Evolutionary conservation across 2,329 filamentous ascomycete genomes (phyloP), one percentile per base, ranked within the genome.

Genomic region (Exophiala calicioides): DNA sequence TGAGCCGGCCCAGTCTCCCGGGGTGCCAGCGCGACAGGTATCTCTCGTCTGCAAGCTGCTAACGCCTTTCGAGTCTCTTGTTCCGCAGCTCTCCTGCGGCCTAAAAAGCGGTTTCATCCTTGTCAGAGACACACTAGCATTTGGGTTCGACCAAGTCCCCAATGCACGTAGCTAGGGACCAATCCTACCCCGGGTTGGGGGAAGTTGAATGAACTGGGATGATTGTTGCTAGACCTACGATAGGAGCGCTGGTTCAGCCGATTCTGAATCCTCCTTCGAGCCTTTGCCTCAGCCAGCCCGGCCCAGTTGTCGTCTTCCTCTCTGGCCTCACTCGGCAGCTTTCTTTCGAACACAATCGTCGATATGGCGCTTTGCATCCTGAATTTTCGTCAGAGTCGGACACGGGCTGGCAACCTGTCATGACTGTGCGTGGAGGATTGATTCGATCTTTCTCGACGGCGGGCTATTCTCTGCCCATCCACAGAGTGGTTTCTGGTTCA

Each of bases 241-340:
- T 37, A 45, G 19, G 36, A 36, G 10, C 36, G 36, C 18, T 50
- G 47, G 16, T 45, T 39, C n/a, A 50, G 15, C 13, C 41, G 35
- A 13, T 45, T 50, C 26, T 50, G 47, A 18, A 50, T 34, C 20
- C 24, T 41, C 20, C 42, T 50, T 27, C 47, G 41, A 15, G 24
- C 26, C 13, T 26, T 37, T 2, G 36, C 31, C 13, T 50, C 47
- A 5, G 41, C 32, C 15, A 50, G 16, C 9, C 47, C 31, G 9
- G 32, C 39, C 49, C 49, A 44, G 41, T 47, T 34, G 8, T 52
- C 49, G 26, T 44, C 37, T 3, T 44, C 39, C 12, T 15, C 43
- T 15, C 49, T 26, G 7, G 44, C 39, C 36, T 40, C 44, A 26
- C 31, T 36, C 9, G 44, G 33, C n/a, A 44, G 23, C 3, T 31